Conservation (phyloP, 1,139 yeast genomes). For the Blastobotrys capitulatus region DNA sequence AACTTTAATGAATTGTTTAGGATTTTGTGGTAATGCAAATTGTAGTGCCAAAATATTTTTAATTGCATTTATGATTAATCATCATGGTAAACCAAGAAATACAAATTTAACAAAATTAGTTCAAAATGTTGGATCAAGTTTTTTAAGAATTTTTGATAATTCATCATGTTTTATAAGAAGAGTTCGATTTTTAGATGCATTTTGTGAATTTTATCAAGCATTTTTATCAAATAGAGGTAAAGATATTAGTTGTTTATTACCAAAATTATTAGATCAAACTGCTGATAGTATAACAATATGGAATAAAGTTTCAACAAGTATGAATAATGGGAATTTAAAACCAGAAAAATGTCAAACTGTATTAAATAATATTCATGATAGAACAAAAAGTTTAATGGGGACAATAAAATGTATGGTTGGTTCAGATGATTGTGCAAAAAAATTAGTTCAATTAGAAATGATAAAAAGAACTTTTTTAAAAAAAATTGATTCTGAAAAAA, state of each 20-base stretch:
- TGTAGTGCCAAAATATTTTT: constrained; percentile 25
- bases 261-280: constrained; percentile 7
- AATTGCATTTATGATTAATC: constrained; percentile 24
- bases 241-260: constrained; percentile 18
- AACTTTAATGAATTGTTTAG: constrained; percentile 17
- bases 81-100: constrained; percentile 16
- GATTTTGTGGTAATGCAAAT: constrained; percentile 10
- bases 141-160: constrained; percentile 18
- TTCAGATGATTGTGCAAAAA: constrained; percentile 16
- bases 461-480: constrained; percentile 13
- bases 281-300: constrained; percentile 7
- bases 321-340: constrained; percentile 1
- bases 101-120: constrained; percentile 15
- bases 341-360: constrained; percentile 5
- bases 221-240: constrained; percentile 22
- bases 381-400: constrained; percentile 12
- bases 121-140: constrained; percentile 19
- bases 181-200: constrained; percentile 22
- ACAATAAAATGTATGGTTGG: constrained; percentile 16
- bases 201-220: constrained; percentile 19
- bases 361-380: constrained; percentile 7
- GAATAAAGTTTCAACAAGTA: constrained; percentile 3
- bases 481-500: constrained; percentile 8
- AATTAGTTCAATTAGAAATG: constrained; percentile 17
- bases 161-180: constrained; percentile 20